Evolutionary conservation across 306 rosid species (phyloP), one percentile per base, ranked within the genome.

Genomic region (Quercus suber): DNA sequence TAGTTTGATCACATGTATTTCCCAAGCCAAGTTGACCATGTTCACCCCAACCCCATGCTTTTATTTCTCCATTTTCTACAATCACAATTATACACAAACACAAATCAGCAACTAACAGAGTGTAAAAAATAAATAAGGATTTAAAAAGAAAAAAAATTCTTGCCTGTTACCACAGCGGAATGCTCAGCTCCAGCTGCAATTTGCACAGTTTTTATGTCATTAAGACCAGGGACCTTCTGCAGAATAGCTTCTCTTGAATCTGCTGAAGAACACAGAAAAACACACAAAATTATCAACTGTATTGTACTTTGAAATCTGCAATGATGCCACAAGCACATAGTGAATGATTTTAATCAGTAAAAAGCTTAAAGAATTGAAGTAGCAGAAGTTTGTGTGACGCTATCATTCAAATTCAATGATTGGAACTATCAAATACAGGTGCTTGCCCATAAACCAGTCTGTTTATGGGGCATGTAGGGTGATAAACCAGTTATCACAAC

Each of bases 41-140:
- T 86, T 92, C 98, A 56, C 98, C 99, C 98, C 99, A 95, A 73
- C 98, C 99, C 99, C 99, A 95, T 67, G 96, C 83, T 84, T 82
- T 95, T 60, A 87, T 53, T 72, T 79, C 92, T 77, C 91, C 90
- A 52, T 86, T 82, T 76, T 82, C 96, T 90, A 81, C 80, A 61
- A 52, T 69, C 74, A 37, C 31, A 33, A 59, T 23, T 18, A 56
- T 49, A 55, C 6, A 20, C 69, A 74, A 27, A 70, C 0, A 1
- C 14, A 5, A 45, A 43, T 75, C 80, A 84, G 37, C 5, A 69
- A 13, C 18, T 25, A 51, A 64, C 45, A 15, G 2, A 58, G 23
- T 56, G 13, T 28, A 76, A 12, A 21, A 52, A 51, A 31, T 78
- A 19, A 20, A 51, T 4, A 63, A 4, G 7, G 61, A 6, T 71